Base-by-base conservation (phyloP, 331 rosid genomes). In the Saraca asoca region DNA sequence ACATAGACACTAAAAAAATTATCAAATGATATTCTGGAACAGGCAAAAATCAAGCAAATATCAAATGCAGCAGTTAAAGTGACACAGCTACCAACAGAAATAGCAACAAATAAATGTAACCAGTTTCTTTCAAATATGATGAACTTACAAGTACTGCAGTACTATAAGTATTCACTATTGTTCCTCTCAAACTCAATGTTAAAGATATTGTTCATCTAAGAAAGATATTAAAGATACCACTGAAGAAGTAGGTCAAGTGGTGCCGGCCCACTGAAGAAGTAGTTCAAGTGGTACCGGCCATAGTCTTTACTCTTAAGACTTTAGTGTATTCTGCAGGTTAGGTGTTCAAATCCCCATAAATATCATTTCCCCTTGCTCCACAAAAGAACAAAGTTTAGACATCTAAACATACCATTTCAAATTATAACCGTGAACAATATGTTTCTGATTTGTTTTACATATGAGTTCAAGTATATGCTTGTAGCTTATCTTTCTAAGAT, bases 31-130 rank as follows among this genome's bases (percentile, higher is more conserved):
- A 49, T 64, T 69, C 56, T 66, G 35, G 12, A 38, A 61, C 52
- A 69, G 9, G 50, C 62, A 61, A 51, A 48, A 74, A 70, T 20
- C 52, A 71, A 38, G 55, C 9, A 54, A 52, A 54, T 19, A 72
- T 43, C 42, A 39, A 20, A 53, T 37, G 69, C 6, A 52, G 15
- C 15, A 63, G 41, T 14, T 42, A 70, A 57, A 39, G 14, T 29
- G 60, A 13, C 3, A 42, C n/a, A 11, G 4, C 13, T 9, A 42
- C 45, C 14, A 42, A 37, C 48, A 42, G 12, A 42, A 11, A 9
- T 2, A 9, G 48, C 48, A 10, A 42, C 13, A 42, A 42, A 42
- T 42, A 42, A 3, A 42, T 42, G 11, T 42, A 42, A 13, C 17
- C 14, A 46, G 19, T 6, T 46, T 2, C 15, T 46, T 45, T 46